Evolutionary conservation across 768 basidiomycete species (phyloP), one percentile per base, ranked within the genome.

Genomic region (Grammothele lineata): DNA sequence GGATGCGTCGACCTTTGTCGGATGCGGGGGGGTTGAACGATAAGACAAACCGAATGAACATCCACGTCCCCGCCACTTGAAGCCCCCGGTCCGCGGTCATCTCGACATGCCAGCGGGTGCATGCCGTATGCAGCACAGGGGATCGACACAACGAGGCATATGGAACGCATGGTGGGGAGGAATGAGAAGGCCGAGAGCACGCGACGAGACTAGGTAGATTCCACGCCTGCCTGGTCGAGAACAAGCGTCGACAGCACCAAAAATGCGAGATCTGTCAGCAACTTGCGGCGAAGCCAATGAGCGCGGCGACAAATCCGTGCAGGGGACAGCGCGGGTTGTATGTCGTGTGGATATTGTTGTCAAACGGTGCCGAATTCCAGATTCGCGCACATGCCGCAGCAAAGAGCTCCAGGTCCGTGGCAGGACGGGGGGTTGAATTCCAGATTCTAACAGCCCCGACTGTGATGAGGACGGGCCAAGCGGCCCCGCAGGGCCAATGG

Each of bases 371-470:
- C 37, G 42, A 43, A 48, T 47, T 47, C 36, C 45, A 52, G 43
- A 53, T 52, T 45, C 40, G 14, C 24, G 41, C 45, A 40, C 49
- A 50, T 50, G 49, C 44, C 26, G 41, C 45, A 47, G 50, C 14
- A 24, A 23, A 26, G 37, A 48, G 48, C 47, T 53, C 51, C 51
- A 53, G 51, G 48, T 48, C 40, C 43, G 51, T 48, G 51, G 51
- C 15, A 45, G 8, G 43, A 19, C 14, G 34, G 15, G 18, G 19
- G 33, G 5, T 21, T 12, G 35, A 45, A 37, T 37, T 36, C 25
- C 22, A 36, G 43, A 19, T 30, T 44, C 35, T 43, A 19, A 34
- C 51, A 24, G 18, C 40, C 35, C 42, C 27, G 43, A 38, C 41
- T 26, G 18, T 47, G 51, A 40, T 47, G 41, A 32, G 36, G 47